Conservation (phyloP, 192 early-diverging fungal genomes). For the Podila epigama region DNA sequence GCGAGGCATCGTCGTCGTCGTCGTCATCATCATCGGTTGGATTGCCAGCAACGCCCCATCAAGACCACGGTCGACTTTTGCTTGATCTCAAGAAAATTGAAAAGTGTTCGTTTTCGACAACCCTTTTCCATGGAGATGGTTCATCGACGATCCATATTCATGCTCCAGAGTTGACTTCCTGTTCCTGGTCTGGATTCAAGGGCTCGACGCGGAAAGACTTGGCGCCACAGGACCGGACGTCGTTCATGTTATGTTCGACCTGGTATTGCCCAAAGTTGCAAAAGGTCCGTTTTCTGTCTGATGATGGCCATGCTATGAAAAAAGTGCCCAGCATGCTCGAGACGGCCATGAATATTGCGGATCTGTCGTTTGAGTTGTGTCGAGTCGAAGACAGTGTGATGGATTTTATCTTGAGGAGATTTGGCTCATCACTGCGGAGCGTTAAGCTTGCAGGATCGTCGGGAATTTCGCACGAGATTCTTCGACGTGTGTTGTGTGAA, state of each 20-base stretch:
- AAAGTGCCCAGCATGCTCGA: not conserved
- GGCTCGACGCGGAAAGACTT: not conserved
- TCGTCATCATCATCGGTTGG: too few species aligned
- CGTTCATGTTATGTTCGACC: not conserved
- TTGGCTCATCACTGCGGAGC: not conserved
- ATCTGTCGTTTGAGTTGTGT: not conserved
- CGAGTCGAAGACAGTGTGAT: not conserved
- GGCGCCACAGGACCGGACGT: not conserved
- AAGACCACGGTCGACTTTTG: not conserved
- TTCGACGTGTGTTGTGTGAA: not conserved
- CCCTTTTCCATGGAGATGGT: not conserved
- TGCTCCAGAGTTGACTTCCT: not conserved
- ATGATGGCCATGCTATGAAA: not conserved
- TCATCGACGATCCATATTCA: not conserved
- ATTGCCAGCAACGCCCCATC: too few species aligned
- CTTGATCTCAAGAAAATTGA: not conserved
- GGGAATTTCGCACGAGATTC: not conserved
- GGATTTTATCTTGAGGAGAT: not conserved
- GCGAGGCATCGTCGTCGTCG: not conserved
- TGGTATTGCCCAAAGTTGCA: not conserved
- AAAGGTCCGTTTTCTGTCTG: not conserved
- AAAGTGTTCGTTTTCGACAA: not conserved
- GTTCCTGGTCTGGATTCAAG: not conserved
- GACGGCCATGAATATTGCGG: not conserved
- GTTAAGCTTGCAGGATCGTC: not conserved